Percentiles rank a stretch among this genome's conserved stretches.
Conservation (phyloP, 306 rosid genomes). For the Psophocarpus tetragonolobus region DNA sequence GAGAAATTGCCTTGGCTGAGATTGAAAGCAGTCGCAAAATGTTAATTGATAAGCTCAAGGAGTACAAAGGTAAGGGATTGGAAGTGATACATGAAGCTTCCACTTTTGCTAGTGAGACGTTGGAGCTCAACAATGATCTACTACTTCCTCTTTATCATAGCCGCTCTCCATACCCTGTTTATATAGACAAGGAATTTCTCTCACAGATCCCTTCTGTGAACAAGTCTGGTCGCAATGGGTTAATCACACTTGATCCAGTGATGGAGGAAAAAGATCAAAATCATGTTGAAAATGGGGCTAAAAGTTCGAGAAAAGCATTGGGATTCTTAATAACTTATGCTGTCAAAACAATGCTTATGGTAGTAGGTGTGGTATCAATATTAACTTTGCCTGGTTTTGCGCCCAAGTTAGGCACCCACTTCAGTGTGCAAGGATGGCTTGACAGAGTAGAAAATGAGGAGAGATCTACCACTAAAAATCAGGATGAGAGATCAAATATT, state of each 20-base stretch:
- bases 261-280: slow-evolving; percentile 46
- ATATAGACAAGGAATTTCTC: slow-evolving; percentile 51
- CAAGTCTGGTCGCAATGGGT: slow-evolving; percentile 59
- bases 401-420: slow-evolving; percentile 48
- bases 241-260: slow-evolving; percentile 35
- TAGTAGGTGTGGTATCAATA: slow-evolving; percentile 72
- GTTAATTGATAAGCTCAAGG: slow-evolving; percentile 72
- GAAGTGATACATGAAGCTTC: slow-evolving; percentile 88
- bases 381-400: slow-evolving; percentile 69
- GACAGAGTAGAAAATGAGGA: slow-evolving; percentile 37
- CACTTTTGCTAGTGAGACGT: slow-evolving; percentile 87
- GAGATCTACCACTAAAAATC: slow-evolving; percentile 28
- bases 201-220: slow-evolving; percentile 47
- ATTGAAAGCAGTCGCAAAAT: slow-evolving; percentile 85
- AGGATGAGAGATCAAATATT: slow-evolving; percentile 34
- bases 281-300: slow-evolving; percentile 36
- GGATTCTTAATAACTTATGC: slow-evolving; percentile 54
- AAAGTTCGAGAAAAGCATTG: slow-evolving; percentile 51
- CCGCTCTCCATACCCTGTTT: slow-evolving; percentile 57
- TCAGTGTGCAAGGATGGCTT: slow-evolving; percentile 42
- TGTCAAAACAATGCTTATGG: slow-evolving; percentile 66
- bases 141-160: slow-evolving; percentile 89
- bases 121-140: slow-evolving; percentile 72
- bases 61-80: slow-evolving; percentile 76
- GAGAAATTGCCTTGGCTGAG: slow-evolving; percentile 83